phyloP scores from a whole-genome alignment of 352 stramenopile genomes.

The Vaucheria bursata region DNA sequence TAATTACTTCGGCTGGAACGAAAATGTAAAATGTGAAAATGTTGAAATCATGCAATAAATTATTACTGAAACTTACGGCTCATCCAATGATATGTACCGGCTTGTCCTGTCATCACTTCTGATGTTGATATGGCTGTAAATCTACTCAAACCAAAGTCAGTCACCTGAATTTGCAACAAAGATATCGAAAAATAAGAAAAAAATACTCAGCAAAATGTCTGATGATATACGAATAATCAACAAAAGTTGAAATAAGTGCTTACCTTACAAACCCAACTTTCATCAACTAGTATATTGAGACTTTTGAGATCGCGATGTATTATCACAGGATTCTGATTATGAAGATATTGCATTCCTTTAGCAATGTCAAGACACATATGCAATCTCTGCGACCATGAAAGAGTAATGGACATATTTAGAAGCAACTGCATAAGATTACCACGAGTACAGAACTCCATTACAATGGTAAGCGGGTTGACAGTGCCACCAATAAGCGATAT shows the following conservation, averaged over 20 bases:
- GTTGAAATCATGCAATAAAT: not conserved
- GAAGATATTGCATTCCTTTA: constrained; percentile 71
- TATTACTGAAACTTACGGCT: constrained; percentile 34
- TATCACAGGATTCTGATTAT: constrained; percentile 68
- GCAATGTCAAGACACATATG: constrained; percentile 35
- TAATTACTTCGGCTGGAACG: constrained; percentile 61
- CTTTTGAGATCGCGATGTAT: constrained; percentile 77
- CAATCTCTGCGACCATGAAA: constrained; percentile 20
- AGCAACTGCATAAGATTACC: constrained; percentile 46
- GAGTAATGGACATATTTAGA: constrained; percentile 20
- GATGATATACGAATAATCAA: no score
- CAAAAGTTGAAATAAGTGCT: no score
- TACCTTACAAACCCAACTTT: constrained; percentile 73
- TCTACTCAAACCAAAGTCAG: constrained; percentile 74
- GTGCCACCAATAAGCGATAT: constrained; percentile 49
- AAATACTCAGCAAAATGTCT: no score
- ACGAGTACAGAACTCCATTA: constrained; percentile 41
- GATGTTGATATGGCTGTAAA: constrained; percentile 72
- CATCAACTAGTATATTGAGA: constrained; percentile 70
- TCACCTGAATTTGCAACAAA: constrained; percentile 44
- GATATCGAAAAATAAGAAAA: no score
- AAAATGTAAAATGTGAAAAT: not conserved
- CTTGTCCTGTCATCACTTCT: constrained; percentile 79
- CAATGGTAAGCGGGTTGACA: constrained; percentile 36
- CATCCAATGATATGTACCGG: constrained; percentile 62